Evolutionary conservation across 441 rosid species (phyloP), one percentile per base, ranked within the genome.

Genomic region (Adansonia gregorii): DNA sequence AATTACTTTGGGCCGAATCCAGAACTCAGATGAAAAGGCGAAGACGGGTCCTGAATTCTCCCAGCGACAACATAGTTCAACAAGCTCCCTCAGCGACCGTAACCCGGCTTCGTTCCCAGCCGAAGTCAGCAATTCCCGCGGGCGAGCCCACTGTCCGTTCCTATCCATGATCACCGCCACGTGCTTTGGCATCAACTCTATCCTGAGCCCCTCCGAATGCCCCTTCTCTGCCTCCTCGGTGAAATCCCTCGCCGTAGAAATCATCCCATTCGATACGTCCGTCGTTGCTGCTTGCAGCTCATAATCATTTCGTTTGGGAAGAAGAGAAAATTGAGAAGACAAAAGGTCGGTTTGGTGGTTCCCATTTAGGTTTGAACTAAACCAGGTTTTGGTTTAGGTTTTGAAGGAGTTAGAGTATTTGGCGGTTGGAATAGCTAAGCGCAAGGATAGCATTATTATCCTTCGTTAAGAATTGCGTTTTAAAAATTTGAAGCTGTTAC

Each of bases 151-250:
- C 81, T 95, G 77, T 8, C 83, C 93, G 72, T 92, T 94, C 6
- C 98, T 96, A 61, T 91, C 98, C 98, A 92, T 94, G 65, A 94
- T 90, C 35, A 92, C 79, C 66, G 98, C 97, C 45, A 94, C 96
- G 63, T 92, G 97, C 67, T 86, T 86, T 58, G 98, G 96, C 89
- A 94, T 83, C 75, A 82, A 68, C 64, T 89, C 91, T 2, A 72
- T 45, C 8, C 24, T 80, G 11, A 89, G 87, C 12, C 87, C 94
- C 12, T 61, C 82, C 71, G 97, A 97, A 3, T 89, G 51, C 35
- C 80, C 87, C 78, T 82, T 85, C 65, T 71, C 79, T 39, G 6
- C 6, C 43, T 5, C 43, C 43, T 39, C 43, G 6, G 6, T 39
- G 43, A 39, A 39, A 39, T 27, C 35, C 35, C 35, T 27, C 2